phyloP scores from a whole-genome alignment of 148 eudicot species.

The Pouteria glomerata region DNA sequence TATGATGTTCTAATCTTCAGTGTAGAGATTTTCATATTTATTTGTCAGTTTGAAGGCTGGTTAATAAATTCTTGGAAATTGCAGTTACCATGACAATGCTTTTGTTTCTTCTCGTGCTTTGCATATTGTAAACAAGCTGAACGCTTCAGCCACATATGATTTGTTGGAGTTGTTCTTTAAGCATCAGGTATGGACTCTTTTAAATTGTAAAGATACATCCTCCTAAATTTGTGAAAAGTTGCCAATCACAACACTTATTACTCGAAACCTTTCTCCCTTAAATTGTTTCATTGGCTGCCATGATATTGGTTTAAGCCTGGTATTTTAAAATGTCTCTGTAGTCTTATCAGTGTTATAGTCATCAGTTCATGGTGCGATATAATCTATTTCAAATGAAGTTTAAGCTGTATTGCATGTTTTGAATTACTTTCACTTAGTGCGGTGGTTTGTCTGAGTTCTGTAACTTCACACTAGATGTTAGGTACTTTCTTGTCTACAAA shows the following conservation, averaged over 20 bases:
- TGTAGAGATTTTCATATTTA: too few species aligned
- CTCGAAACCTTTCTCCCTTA: neutral
- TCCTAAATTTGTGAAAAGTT: neutral
- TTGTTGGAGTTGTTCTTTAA: slow-evolving; percentile 67
- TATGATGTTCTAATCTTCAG: too few species aligned
- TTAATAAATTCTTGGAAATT: slow-evolving; percentile 5
- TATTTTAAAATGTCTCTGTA: too few species aligned
- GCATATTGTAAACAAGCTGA: slow-evolving; percentile 57
- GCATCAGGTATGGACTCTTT: slow-evolving; percentile 45
- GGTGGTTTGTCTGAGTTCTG: too few species aligned
- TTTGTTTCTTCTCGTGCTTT: slow-evolving; percentile 72
- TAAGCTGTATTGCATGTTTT: too few species aligned
- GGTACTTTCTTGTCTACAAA: too few species aligned
- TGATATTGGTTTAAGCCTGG: neutral
- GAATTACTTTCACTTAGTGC: too few species aligned
- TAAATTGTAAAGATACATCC: neutral
- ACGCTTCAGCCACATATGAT: slow-evolving; percentile 63
- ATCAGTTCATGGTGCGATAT: too few species aligned
- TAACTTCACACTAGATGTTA: too few species aligned
- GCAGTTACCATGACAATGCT: slow-evolving; percentile 89
- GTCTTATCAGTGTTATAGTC: too few species aligned
- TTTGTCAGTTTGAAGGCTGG: too few species aligned
- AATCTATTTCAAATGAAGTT: too few species aligned
- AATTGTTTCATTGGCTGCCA: neutral
- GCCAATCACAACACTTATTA: neutral